Conservation (phyloP, 106 monocot genomes). For the Chionographis japonica region DNA sequence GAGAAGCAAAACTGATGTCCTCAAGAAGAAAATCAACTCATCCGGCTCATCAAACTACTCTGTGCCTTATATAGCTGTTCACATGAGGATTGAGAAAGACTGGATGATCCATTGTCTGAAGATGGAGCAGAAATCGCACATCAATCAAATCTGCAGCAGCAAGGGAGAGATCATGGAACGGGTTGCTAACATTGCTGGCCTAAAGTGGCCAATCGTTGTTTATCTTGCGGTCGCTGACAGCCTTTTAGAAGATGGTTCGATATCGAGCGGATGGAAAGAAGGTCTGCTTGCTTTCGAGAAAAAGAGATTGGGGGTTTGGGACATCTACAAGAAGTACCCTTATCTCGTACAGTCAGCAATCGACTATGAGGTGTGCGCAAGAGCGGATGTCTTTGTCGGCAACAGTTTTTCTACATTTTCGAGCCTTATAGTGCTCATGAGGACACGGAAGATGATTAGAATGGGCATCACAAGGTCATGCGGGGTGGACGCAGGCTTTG, state of each 20-base stretch:
- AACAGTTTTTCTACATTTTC: conserved; percentile 98
- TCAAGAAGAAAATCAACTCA: not conserved
- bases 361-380: conserved; percentile 81
- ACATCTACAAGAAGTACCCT: conserved; percentile 59
- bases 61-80: conserved; percentile 76
- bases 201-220: conserved; percentile 46
- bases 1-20: conserved; percentile 5
- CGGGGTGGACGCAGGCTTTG: conserved; percentile 6
- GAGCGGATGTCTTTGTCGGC: conserved; percentile 79
- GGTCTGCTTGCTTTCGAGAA: conserved; percentile 82
- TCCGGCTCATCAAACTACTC: not conserved
- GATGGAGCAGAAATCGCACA: conserved; percentile 57
- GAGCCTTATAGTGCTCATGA: conserved; percentile 65
- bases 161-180: conserved; percentile 71
- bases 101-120: conserved; percentile 99
- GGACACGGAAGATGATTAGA: conserved; percentile 54
- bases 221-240: conserved; percentile 91
- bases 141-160: conserved; percentile 82
- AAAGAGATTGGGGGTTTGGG: conserved; percentile 72
- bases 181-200: conserved; percentile 34
- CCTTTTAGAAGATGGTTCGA: conserved; percentile 67
- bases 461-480: conserved; percentile 39
- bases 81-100: conserved; percentile 96
- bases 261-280: conserved; percentile 72
- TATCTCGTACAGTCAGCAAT: conserved; percentile 90